Evolutionary conservation across 2,329 filamentous ascomycete genomes (phyloP), one percentile per base, ranked within the genome.

Genomic region (Aureobasidium melanogenum): DNA sequence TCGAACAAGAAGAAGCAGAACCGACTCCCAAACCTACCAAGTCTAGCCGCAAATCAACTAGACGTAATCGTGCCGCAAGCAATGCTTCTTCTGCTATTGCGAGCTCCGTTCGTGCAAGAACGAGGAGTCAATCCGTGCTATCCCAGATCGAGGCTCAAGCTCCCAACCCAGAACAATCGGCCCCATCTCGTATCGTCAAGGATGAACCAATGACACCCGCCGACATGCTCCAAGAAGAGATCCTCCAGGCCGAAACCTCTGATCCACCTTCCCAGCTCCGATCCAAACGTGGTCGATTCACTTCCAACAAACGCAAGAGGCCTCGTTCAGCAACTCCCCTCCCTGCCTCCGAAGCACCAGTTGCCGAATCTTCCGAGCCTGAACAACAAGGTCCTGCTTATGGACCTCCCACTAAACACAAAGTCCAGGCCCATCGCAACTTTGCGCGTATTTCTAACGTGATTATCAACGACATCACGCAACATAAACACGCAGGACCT

Each of bases 401-500:
- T 14, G 39, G 36, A 12, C 66, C 66, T 32, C 63, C 69, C 14
- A 17, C 26, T 4, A 64, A 66, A 17, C 66, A 68, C 41, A 70
- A 70, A 26, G 72, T 82, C 17, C 67, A 76, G 10, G 79, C 76
- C 7, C 75, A 74, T 8, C 76, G 79, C 22, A 79, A 81, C 63
- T 81, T 82, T 64, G 71, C 72, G 30, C 76, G 77, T 57, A 77
- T 77, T 64, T 76, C 75, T 12, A 69, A 73, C 15, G 74, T 79
- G 1, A 74, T 82, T 55, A 78, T 82, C 73, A 77, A 80, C 64
- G 78, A 80, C 62, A 79, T 82, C 58, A 69, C 69, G 5, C 76
- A 76, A 15, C 79, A 82, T 69, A 81, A 80, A 66, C 76, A 81
- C 63, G 80, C 78, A 12, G 75, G 76, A 0, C 75, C 77, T n/a